Base-by-base conservation (phyloP, 1,139 yeast genomes). In the Hyphopichia pseudoburtonii region DNA sequence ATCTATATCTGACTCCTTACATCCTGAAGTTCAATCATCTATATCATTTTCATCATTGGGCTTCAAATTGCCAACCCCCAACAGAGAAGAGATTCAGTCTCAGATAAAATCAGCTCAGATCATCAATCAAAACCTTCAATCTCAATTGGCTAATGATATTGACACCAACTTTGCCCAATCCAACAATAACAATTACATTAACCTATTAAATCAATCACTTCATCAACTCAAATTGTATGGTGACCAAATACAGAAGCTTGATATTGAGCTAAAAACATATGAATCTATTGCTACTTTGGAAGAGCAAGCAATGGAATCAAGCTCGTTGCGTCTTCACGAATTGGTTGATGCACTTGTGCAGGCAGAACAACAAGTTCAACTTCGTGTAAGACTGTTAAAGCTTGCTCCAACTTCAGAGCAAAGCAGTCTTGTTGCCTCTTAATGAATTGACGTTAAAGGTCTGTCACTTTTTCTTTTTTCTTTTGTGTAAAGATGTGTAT, bases 281-380 rank as follows among this genome's bases (percentile, higher is more conserved):
- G 39, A 11, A 41, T 46, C 24, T 38, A 39, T 57, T 28, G 35
- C 40, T 3, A 36, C 33, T 6, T 43, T 56, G 39, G 82, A 76
- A 45, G 44, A 49, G 2, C 37, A 47, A 0, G 66, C 62, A 0
- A 50, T 67, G 18, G 51, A 52, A 6, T 27, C 46, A 5, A 52
- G 78, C 22, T 44, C 61, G 1, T 50, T 53, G 3, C 30, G 50
- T 1, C 47, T 74, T 21, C 72, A 71, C 42, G 65, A 60, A 14
- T 57, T 64, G 37, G 74, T 70, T 18, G 70, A 73, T 38, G 45
- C 38, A 4, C 47, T 76, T 23, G 57, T 61, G 2, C 59, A 57
- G 25, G 69, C 69, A 0, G 79, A 73, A 37, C 55, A 62, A 17
- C 42, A 35, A 9, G 66, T 60, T 1, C 70, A 60, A 48, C 65